These are phyloP conservation scores for Porogramme epimiltina DNA, from an alignment of 1,284 basidiomycete species.

Conservation along the genomic window DNA sequence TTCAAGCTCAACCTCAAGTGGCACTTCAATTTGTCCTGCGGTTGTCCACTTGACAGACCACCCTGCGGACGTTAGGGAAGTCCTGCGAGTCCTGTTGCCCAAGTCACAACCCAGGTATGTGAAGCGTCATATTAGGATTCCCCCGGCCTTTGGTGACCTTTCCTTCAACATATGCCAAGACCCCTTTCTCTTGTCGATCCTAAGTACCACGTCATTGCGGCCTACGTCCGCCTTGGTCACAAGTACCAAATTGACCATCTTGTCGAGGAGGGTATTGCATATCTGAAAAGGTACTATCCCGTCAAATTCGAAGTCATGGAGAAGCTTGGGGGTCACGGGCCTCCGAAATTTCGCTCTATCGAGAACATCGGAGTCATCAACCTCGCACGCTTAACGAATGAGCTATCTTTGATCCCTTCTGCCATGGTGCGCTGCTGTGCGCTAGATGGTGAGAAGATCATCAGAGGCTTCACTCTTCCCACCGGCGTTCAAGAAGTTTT, in stretches of 20 bases:
- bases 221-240: slow-evolving; percentile 1
- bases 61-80: neutral
- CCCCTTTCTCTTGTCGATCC: neutral
- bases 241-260: slow-evolving; percentile 1
- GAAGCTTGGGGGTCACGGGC: neutral
- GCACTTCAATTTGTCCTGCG: neutral
- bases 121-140: neutral
- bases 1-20: neutral
- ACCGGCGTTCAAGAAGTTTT: slow-evolving; percentile 8
- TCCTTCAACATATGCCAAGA: neutral
- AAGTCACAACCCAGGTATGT: neutral
- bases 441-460: neutral
- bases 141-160: no score
- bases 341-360: neutral
- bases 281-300: slow-evolving; percentile 3
- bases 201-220: neutral
- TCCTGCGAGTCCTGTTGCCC: neutral
- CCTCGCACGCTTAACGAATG: slow-evolving; percentile 6
- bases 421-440: slow-evolving; percentile 4
- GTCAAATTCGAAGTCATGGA: neutral
- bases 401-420: slow-evolving; percentile 2
- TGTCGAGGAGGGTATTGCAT: neutral
- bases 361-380: slow-evolving; percentile 12
- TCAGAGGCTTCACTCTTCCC: neutral
- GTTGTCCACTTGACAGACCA: neutral